These are phyloP conservation scores for Pholiota microspora DNA, from an alignment of 768 basidiomycete genomes.

Conservation along the genomic window DNA sequence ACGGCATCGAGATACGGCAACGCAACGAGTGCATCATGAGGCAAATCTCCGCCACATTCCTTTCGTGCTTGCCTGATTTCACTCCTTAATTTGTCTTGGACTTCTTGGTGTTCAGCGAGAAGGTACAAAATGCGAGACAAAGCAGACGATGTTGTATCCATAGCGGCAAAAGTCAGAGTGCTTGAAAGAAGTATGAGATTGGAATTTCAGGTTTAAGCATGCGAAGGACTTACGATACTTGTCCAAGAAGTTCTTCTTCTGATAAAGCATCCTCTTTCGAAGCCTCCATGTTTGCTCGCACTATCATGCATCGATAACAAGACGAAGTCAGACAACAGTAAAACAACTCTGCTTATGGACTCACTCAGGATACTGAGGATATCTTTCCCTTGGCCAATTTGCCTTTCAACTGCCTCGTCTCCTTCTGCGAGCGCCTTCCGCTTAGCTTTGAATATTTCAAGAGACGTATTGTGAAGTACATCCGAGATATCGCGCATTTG, in stretches of 20 bases:
- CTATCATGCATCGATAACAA: slow-evolving; percentile 24
- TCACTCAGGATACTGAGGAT: slow-evolving; percentile 45
- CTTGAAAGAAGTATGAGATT: background rate
- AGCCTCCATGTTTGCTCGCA: slow-evolving; percentile 37
- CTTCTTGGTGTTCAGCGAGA: slow-evolving; percentile 17
- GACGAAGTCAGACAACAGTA: background rate
- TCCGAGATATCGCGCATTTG: slow-evolving; percentile 21
- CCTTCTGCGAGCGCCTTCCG: slow-evolving; percentile 28
- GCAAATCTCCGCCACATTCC: slow-evolving; percentile 12
- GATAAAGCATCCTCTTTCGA: slow-evolving; percentile 28
- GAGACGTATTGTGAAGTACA: slow-evolving; percentile 30
- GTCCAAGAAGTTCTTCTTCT: slow-evolving; percentile 38
- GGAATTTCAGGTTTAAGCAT: background rate
- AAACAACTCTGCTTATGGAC: slow-evolving; percentile 11
- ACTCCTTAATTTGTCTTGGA: slow-evolving; percentile 20
- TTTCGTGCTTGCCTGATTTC: slow-evolving; percentile 21
- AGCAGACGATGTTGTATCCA: slow-evolving; percentile 23
- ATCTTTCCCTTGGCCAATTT: slow-evolving; percentile 39
- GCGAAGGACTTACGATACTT: slow-evolving; percentile 26
- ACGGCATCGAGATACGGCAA: slow-evolving; percentile 37
- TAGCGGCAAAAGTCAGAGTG: slow-evolving; percentile 20
- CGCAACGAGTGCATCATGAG: slow-evolving; percentile 33
- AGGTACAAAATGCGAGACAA: slow-evolving; percentile 18
- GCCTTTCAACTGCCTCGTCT: slow-evolving; percentile 27
- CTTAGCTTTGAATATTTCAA: slow-evolving; percentile 31